Evolutionary conservation across 345 rosid genomes (phyloP).

Genomic region (Brassica rapa): DNA sequence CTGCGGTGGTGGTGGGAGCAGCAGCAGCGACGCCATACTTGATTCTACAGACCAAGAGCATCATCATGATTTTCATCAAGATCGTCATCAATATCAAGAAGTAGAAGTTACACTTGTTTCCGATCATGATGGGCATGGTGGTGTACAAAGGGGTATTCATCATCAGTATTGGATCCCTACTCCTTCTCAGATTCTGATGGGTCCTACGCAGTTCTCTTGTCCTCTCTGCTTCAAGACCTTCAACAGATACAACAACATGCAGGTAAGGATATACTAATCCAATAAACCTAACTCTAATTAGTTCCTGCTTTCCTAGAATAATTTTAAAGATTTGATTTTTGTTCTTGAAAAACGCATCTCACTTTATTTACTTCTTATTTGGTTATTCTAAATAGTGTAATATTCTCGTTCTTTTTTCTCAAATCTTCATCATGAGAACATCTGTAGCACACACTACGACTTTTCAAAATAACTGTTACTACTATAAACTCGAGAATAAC

Average conservation of each 20-base stretch:
- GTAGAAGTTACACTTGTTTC: slow-evolving; percentile 47
- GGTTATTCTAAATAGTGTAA: not conserved
- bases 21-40: slow-evolving; percentile 27
- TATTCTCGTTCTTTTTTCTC: not conserved
- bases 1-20: slow-evolving; percentile 39
- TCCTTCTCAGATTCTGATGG: slow-evolving; percentile 95
- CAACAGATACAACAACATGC: slow-evolving; percentile 99
- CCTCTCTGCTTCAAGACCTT: slow-evolving; percentile 99
- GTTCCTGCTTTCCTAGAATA: slow-evolving; percentile 4
- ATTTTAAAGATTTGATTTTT: slow-evolving; percentile 31
- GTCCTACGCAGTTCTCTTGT: slow-evolving; percentile 97
- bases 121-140: slow-evolving; percentile 38
- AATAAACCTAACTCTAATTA: slow-evolving; percentile 23
- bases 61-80: slow-evolving; percentile 34
- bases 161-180: slow-evolving; percentile 98
- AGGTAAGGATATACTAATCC: slow-evolving; percentile 51
- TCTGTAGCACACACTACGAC: slow-evolving; percentile 19
- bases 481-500: slow-evolving; percentile 16
- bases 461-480: slow-evolving; percentile 16
- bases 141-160: slow-evolving; percentile 62
- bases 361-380: not conserved
- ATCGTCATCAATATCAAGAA: slow-evolving; percentile 45
- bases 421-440: slow-evolving; percentile 29
- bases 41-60: slow-evolving; percentile 33
- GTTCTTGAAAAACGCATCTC: slow-evolving; percentile 19